These are phyloP conservation scores for Hygrocybe punicea DNA, from an alignment of 768 basidiomycete genomes.

Conservation along the genomic window DNA sequence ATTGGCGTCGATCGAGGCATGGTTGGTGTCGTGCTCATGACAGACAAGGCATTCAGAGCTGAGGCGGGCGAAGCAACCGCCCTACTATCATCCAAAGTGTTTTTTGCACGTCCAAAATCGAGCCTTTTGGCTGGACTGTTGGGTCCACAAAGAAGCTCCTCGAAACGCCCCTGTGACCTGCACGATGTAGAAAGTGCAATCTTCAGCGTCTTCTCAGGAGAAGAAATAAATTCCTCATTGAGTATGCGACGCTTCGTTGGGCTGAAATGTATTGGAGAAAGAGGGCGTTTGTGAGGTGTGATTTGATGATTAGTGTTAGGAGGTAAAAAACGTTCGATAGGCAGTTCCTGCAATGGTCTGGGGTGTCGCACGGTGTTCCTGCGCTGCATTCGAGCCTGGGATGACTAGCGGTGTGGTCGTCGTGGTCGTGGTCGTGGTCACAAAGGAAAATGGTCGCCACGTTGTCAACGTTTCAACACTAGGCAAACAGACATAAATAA, in stretches of 20 bases:
- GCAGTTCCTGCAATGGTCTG: constrained; percentile 60
- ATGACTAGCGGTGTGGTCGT: constrained; percentile 10
- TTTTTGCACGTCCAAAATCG: constrained; percentile 47
- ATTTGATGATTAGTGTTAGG: constrained; percentile 25
- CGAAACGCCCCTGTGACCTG: constrained; percentile 25
- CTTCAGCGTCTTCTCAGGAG: constrained; percentile 37
- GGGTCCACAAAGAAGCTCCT: constrained; percentile 23
- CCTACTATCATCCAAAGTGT: background rate
- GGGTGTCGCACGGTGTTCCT: constrained; percentile 33
- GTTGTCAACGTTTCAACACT: constrained; percentile 1
- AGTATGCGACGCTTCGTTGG: constrained; percentile 70
- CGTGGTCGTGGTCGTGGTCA: background rate
- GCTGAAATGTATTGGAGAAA: constrained; percentile 55
- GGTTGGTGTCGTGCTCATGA: background rate
- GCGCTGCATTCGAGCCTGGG: background rate
- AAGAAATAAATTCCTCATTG: constrained; percentile 48
- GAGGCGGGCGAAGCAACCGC: background rate
- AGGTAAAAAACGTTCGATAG: constrained; percentile 53
- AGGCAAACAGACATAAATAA: constrained; percentile 7
- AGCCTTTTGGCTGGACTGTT: constrained; percentile 50
- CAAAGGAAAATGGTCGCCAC: background rate
- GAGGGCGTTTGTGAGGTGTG: constrained; percentile 53
- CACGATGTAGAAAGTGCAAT: constrained; percentile 28
- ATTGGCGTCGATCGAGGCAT: background rate
- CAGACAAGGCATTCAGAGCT: constrained; percentile 7